Base-by-base conservation (phyloP, 1,139 yeast genomes). In the Chernovozyma sophiae-reginae region DNA sequence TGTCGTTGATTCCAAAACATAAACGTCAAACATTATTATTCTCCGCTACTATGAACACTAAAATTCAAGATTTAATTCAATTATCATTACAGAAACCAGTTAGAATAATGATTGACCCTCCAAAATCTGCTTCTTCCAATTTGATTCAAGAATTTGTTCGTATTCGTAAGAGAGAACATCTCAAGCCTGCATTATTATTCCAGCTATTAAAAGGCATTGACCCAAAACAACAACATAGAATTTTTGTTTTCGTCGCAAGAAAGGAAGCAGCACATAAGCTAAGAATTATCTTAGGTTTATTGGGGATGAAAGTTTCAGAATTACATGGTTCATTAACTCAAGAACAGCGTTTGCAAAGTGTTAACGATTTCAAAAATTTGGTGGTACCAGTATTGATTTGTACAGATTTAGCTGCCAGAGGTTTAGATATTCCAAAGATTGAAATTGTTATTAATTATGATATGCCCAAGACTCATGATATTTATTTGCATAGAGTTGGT, bases 361-460 rank as follows among this genome's bases (percentile, higher is more conserved):
- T 94, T 28, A 83, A 81, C 13, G 84, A 80, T 44, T 92, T 92
- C 67, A 86, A 86, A 52, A 80, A 77, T 47, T 69, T 87, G 49
- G 77, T 78, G 12, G 95, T 87, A 22, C 96, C 97, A 2, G 81
- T 92, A 12, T 71, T 92, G 45, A 73, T 92, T 30, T 92, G 97
- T 79, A 94, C 99, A 1, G 99, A 94, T 73, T 77, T 92, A 59
- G 98, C 98, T 0, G 92, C 98, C 22, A 86, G 99, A 77, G 99
- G 99, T 74, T 76, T 92, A 57, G 99, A 92, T 84, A 92, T 92
- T 56, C 97, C 97, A 44, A 90, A 90, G 65, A 89, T 92, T 58
- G 97, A 89, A 58, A 81, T 84, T 42, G 98, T 92, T 37, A 75
- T 92, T 53, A 92, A 92, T 62, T 94, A 74, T 59, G 98, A 94